phyloP scores from a whole-genome alignment of 306 rosid genomes.

The Fragaria nilgerrensis region DNA sequence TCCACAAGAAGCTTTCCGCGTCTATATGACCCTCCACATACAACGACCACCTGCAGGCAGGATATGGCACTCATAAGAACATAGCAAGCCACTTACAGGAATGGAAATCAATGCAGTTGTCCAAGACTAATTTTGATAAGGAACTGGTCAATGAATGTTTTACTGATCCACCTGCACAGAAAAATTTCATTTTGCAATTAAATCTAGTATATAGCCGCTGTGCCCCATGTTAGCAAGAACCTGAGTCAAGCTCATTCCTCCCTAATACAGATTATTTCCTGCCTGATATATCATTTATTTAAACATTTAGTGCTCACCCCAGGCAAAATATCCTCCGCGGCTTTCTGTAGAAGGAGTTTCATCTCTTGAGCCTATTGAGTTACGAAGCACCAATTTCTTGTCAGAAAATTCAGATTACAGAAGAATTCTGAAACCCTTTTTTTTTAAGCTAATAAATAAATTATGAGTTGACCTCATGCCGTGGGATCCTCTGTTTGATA shows the following conservation, averaged over 20 bases:
- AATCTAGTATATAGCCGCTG: neutral
- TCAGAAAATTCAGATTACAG: neutral
- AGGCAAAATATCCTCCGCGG: conserved; percentile 65
- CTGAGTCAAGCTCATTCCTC: neutral
- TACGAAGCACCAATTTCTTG: conserved; percentile 17
- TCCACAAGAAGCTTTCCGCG: conserved; percentile 87
- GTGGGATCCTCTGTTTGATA: conserved; percentile 77
- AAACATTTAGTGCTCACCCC: conserved; percentile 54
- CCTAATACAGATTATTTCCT: neutral
- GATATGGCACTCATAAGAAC: neutral
- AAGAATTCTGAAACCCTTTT: neutral
- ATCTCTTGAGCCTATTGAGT: conserved; percentile 72
- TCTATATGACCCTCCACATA: conserved; percentile 93
- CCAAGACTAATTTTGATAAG: conserved; percentile 10
- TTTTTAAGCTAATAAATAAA: neutral
- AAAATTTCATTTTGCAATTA: neutral
- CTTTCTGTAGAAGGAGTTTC: conserved; percentile 71
- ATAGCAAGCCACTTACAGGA: conserved; percentile 11
- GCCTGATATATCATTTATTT: conserved; percentile 1
- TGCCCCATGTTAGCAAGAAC: neutral
- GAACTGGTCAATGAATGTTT: neutral
- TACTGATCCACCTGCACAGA: neutral
- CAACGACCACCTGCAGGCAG: conserved; percentile 49
- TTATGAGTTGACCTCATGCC: conserved; percentile 58
- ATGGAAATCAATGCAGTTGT: conserved; percentile 19